Conservation (phyloP, 768 basidiomycete genomes). For the Cystofilobasidium capitatum region DNA sequence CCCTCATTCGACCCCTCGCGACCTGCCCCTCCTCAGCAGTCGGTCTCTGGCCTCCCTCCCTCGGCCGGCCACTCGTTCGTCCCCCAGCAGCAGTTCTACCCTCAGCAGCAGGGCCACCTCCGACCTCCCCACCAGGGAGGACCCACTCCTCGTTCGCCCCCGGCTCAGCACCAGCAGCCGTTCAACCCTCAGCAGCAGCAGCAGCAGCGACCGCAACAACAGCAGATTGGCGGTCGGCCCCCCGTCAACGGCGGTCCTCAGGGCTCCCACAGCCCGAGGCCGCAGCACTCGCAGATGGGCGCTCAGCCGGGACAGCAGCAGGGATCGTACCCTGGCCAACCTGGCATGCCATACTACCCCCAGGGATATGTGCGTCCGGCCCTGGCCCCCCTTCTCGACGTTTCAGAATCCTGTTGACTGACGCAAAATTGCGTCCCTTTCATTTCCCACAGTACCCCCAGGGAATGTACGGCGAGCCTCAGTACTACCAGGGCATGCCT, state of each 20-base stretch:
- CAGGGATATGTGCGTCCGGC: slow-evolving; percentile 25
- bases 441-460: neutral
- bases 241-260: slow-evolving; percentile 25
- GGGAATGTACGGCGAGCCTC: slow-evolving; percentile 9
- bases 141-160: slow-evolving; percentile 30
- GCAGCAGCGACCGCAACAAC: neutral
- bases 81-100: slow-evolving; percentile 16
- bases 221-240: neutral
- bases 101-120: slow-evolving; percentile 26
- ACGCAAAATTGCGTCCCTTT: neutral
- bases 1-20: slow-evolving; percentile 18
- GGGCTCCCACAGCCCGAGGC: slow-evolving; percentile 32
- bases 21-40: neutral
- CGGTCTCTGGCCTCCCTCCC: slow-evolving; percentile 11
- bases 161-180: slow-evolving; percentile 29
- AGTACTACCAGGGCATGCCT: slow-evolving; percentile 12
- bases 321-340: slow-evolving; percentile 30
- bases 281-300: slow-evolving; percentile 23
- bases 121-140: slow-evolving; percentile 25
- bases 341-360: slow-evolving; percentile 31
- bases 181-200: slow-evolving; percentile 27
- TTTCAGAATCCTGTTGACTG: neutral
- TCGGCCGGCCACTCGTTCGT: neutral
- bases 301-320: slow-evolving; percentile 24
- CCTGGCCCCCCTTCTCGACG: neutral